Conservation (phyloP, 129 eudicot genomes). For the Lactuca sativa region DNA sequence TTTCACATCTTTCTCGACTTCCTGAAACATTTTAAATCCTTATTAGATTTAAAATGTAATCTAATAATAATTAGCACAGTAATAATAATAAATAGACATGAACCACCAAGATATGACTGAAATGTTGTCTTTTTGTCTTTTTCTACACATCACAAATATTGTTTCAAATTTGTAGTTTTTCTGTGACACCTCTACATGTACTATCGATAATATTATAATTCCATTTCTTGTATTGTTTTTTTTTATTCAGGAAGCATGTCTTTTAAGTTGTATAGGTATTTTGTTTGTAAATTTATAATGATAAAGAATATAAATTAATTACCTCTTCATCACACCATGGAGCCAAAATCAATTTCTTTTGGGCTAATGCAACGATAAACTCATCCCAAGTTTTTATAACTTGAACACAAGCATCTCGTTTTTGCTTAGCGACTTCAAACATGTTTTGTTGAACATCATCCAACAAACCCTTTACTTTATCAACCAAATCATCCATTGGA, state of each 20-base stretch:
- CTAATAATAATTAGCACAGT: no score
- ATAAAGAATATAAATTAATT: not conserved
- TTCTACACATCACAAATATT: no score
- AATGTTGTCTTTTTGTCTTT: no score
- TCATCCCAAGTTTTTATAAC: slow-evolving; percentile 80
- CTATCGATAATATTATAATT: no score
- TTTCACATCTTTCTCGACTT: slow-evolving; percentile 77
- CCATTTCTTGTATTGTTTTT: no score
- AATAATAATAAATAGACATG: no score
- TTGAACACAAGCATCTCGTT: slow-evolving; percentile 75
- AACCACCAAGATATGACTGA: no score
- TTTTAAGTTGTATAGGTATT: no score
- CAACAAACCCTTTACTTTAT: slow-evolving; percentile 49
- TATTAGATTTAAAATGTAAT: not conserved
- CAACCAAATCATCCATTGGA: slow-evolving; percentile 60
- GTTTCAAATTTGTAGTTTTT: no score
- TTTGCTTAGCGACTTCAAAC: slow-evolving; percentile 65
- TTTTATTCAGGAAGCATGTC: no score
- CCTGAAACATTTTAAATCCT: slow-evolving; percentile 52
- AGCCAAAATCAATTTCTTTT: slow-evolving; percentile 74
- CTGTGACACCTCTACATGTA: no score
- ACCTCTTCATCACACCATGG: slow-evolving; percentile 94
- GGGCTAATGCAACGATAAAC: slow-evolving; percentile 52
- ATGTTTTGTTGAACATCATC: slow-evolving; percentile 57
- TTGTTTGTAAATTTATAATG: no score